Evolutionary conservation across 2,329 filamentous ascomycete species (phyloP).

Genomic region (Chaetomium olivaceum): DNA sequence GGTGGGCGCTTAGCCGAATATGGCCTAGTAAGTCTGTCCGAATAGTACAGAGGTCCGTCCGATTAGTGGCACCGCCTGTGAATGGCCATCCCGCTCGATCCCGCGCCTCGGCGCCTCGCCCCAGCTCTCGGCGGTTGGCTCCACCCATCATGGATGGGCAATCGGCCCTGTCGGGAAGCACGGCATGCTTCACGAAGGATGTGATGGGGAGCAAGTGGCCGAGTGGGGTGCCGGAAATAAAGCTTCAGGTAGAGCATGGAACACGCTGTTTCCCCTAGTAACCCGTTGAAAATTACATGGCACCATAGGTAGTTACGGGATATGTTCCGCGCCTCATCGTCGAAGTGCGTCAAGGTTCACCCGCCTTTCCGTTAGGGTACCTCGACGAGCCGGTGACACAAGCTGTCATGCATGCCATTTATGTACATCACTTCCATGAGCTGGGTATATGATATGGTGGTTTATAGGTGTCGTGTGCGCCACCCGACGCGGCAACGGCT

Average conservation of each 20-base stretch:
- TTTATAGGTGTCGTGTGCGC: not conserved
- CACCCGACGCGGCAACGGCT: not conserved
- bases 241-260: not conserved
- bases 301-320: not conserved
- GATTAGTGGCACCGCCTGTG: too few relatives aligned
- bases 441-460: not conserved
- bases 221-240: constrained; percentile 17
- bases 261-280: not conserved
- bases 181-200: constrained; percentile 10
- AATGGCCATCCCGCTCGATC: not conserved
- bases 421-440: not conserved
- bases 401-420: not conserved
- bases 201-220: not conserved
- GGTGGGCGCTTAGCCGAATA: too few relatives aligned
- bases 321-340: not conserved
- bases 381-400: not conserved
- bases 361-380: not conserved
- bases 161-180: constrained; percentile 15
- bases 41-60: too few relatives aligned
- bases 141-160: constrained; percentile 15
- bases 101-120: constrained; percentile 1
- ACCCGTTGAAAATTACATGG: constrained; percentile 1
- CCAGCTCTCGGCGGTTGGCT: not conserved
- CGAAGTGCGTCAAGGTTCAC: not conserved
- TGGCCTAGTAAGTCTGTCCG: too few relatives aligned